phyloP scores from a whole-genome alignment of 2,329 filamentous ascomycete species.

The Aspergillus quadrilineatus region DNA sequence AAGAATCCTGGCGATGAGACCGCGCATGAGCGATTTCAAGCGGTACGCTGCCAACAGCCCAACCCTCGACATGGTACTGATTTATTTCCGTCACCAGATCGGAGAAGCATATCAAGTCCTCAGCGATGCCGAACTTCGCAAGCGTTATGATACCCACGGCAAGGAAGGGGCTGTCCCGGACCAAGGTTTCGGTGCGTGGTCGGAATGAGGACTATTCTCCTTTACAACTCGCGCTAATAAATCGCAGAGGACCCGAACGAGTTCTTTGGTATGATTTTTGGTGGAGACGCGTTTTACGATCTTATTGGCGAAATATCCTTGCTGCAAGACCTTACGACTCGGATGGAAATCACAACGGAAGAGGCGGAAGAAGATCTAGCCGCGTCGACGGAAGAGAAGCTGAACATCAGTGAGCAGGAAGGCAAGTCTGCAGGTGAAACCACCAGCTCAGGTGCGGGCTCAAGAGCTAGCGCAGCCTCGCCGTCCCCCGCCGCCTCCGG shows the following conservation, averaged over 20 bases:
- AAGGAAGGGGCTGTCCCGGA: conserved; percentile 91
- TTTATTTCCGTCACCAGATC: conserved; percentile 46
- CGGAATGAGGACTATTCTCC: neutral
- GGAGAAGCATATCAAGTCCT: conserved; percentile 75
- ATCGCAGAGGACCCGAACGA: conserved; percentile 79
- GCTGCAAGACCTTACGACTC: conserved; percentile 97
- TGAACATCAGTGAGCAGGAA: conserved; percentile 47
- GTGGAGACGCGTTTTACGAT: conserved; percentile 91
- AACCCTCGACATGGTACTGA: conserved; percentile 10
- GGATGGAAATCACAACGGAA: conserved; percentile 95
- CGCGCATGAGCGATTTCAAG: conserved; percentile 91
- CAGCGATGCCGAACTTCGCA: conserved; percentile 80
- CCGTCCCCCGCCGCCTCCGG: conserved; percentile 35
- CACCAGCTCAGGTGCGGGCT: conserved; percentile 31
- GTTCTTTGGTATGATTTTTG: conserved; percentile 98
- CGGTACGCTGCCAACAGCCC: conserved; percentile 53
- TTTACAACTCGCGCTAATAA: neutral
- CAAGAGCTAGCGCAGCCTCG: conserved; percentile 20
- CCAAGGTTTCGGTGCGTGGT: conserved; percentile 73
- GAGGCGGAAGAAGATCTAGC: conserved; percentile 67
- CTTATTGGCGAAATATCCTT: conserved; percentile 97
- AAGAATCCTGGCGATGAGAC: conserved; percentile 97
- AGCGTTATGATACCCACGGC: conserved; percentile 93
- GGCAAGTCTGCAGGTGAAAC: conserved; percentile 36
- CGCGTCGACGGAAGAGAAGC: conserved; percentile 51